These are phyloP conservation scores for Fusarium temperatum DNA, from an alignment of 2,329 filamentous ascomycete species.

Conservation along the genomic window DNA sequence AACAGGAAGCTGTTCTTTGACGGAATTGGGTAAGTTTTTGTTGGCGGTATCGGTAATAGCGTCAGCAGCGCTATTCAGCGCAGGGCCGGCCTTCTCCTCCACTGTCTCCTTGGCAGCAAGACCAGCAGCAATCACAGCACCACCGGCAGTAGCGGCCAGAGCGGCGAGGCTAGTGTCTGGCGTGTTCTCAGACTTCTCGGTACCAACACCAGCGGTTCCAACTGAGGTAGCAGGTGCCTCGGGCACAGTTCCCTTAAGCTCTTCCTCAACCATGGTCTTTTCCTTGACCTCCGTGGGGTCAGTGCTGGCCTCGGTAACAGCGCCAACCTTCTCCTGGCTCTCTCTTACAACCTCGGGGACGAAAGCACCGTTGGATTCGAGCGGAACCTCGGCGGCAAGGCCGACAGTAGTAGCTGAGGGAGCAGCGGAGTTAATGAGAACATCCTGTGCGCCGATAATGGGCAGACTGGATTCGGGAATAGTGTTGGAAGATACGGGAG, in stretches of 20 bases:
- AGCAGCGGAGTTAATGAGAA: conserved; percentile 62
- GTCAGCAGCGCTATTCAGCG: conserved; percentile 49
- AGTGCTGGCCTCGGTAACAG: conserved; percentile 73
- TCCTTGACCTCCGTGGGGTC: conserved; percentile 72
- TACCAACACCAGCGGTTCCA: conserved; percentile 61
- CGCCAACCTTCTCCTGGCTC: conserved; percentile 73
- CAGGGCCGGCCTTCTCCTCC: conserved; percentile 50
- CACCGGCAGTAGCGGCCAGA: conserved; percentile 49
- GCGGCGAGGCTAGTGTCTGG: conserved; percentile 53
- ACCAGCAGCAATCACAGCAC: conserved; percentile 44
- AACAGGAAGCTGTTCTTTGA: conserved; percentile 61
- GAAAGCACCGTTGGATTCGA: conserved; percentile 59
- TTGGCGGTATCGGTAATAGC: conserved; percentile 52
- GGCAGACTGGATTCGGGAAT: conserved; percentile 87
- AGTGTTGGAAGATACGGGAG: conserved; percentile 67
- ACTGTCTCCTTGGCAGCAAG: conserved; percentile 47
- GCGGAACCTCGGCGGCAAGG: conserved; percentile 73
- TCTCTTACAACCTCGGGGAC: conserved; percentile 69
- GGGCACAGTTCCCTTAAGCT: conserved; percentile 73
- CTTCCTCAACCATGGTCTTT: conserved; percentile 76
- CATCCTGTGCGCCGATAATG: conserved; percentile 57
- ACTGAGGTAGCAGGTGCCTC: conserved; percentile 67
- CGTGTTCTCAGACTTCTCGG: conserved; percentile 60
- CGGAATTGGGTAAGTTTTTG: conserved; percentile 61
- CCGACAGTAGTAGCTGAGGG: conserved; percentile 72